These are phyloP conservation scores for Penicillium sp. DNA, from an alignment of 2,329 filamentous ascomycete species.

Conservation along the genomic window DNA sequence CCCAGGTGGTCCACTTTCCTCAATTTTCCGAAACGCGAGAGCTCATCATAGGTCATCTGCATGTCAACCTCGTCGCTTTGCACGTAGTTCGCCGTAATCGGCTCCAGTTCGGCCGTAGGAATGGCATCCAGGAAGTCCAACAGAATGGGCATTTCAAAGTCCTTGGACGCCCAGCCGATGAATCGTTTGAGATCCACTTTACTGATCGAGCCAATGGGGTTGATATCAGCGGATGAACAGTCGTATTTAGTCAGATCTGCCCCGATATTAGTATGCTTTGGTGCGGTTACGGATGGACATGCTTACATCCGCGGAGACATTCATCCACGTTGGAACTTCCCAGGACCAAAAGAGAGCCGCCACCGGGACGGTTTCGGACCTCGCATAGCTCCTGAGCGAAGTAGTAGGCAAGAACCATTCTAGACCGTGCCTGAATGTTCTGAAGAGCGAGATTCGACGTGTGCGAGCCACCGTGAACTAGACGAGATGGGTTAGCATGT, in stretches of 20 bases:
- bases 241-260: slow-evolving; percentile 10
- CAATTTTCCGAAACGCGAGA: slow-evolving; percentile 8
- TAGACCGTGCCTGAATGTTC: slow-evolving; percentile 9
- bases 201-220: slow-evolving; percentile 11
- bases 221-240: slow-evolving; percentile 12
- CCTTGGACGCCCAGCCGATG: slow-evolving; percentile 7
- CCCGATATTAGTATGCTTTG: not conserved
- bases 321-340: slow-evolving; percentile 12
- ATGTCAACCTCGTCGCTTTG: slow-evolving; percentile 13
- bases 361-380: slow-evolving; percentile 4
- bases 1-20: slow-evolving; percentile 10
- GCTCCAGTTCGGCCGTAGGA: slow-evolving; percentile 9
- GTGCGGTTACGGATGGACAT: not conserved
- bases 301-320: slow-evolving; percentile 12
- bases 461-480: slow-evolving; percentile 7
- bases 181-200: slow-evolving; percentile 11
- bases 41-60: slow-evolving; percentile 11
- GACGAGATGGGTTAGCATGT: not conserved
- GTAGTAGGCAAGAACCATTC: slow-evolving; percentile 11
- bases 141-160: slow-evolving; percentile 9
- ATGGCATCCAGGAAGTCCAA: slow-evolving; percentile 8
- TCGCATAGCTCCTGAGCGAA: slow-evolving; percentile 10
- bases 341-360: slow-evolving; percentile 7
- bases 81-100: slow-evolving; percentile 9
- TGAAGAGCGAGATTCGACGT: slow-evolving; percentile 11